These are phyloP conservation scores for Scedosporium minutisporum DNA, from an alignment of 2,329 filamentous ascomycete genomes.

Conservation along the genomic window DNA sequence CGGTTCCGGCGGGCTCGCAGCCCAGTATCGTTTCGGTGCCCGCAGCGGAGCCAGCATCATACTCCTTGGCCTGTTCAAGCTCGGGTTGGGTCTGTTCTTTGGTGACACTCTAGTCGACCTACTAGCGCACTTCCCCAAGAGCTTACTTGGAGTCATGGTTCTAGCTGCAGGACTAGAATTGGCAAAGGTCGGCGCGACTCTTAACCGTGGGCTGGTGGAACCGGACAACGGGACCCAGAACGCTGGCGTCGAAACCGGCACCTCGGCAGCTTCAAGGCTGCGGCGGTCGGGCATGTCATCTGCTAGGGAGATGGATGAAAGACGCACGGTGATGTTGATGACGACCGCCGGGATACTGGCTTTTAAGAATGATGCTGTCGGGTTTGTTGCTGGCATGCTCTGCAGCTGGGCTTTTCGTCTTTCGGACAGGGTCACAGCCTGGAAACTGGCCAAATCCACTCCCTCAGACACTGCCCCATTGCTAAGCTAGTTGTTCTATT, in stretches of 20 bases:
- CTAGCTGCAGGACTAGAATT: conserved; percentile 82
- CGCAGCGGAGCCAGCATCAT: conserved; percentile 78
- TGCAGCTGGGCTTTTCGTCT: conserved; percentile 62
- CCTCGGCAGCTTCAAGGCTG: neutral
- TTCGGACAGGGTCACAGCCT: conserved; percentile 27
- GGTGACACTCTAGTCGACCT: conserved; percentile 64
- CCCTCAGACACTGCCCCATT: conserved; percentile 2
- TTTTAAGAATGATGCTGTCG: conserved; percentile 83
- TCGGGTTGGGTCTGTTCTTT: conserved; percentile 65
- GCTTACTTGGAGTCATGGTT: conserved; percentile 78
- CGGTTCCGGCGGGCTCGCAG: conserved; percentile 81
- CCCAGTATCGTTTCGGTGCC: conserved; percentile 84
- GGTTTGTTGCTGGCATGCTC: conserved; percentile 71
- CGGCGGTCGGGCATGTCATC: conserved; percentile 18
- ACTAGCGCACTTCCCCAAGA: conserved; percentile 63
- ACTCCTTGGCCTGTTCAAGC: conserved; percentile 65
- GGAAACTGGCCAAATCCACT: neutral
- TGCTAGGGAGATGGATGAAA: conserved; percentile 59
- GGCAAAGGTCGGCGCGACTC: conserved; percentile 70
- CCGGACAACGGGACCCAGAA: conserved; percentile 45
- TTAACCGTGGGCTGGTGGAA: conserved; percentile 62
- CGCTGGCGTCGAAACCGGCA: conserved; percentile 24
- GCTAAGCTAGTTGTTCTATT: neutral
- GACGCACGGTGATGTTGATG: conserved; percentile 85
- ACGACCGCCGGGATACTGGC: conserved; percentile 75